These are phyloP conservation scores for Aureobasidium sp. DNA, from an alignment of 2,329 filamentous ascomycete genomes.

Conservation along the genomic window DNA sequence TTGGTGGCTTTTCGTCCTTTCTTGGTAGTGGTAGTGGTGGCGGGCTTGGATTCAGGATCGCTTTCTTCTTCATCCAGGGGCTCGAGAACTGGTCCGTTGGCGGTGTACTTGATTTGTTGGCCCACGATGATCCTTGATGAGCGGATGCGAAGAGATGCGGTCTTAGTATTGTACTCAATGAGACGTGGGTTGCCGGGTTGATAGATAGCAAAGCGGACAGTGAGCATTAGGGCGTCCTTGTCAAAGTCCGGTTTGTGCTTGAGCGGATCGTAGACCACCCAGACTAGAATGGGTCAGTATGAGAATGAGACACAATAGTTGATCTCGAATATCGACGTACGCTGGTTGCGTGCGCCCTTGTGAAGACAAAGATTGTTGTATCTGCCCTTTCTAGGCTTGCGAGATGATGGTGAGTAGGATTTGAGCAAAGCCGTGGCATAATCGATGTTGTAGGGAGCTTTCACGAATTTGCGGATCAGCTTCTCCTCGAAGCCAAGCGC, in stretches of 20 bases:
- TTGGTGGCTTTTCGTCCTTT: neutral
- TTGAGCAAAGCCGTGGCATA: neutral
- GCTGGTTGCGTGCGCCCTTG: neutral
- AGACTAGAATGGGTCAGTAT: neutral
- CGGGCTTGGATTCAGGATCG: neutral
- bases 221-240: neutral
- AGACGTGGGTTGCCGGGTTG: neutral
- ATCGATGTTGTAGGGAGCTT: neutral
- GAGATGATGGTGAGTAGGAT: neutral
- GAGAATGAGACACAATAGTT: neutral
- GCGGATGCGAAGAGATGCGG: neutral
- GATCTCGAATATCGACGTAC: neutral
- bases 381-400: neutral
- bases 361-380: neutral
- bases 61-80: neutral
- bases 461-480: neutral
- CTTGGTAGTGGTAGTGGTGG: neutral
- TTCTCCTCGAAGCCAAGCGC: neutral
- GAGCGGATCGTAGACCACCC: constrained; percentile 11
- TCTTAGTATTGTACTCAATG: constrained; percentile 2
- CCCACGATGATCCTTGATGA: constrained; percentile 4
- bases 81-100: neutral
- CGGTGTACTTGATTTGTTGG: constrained; percentile 10
- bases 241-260: neutral
- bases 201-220: constrained; percentile 4